Conservation (phyloP, 1,284 basidiomycete species). For the Coniferiporia sulphurascens region DNA sequence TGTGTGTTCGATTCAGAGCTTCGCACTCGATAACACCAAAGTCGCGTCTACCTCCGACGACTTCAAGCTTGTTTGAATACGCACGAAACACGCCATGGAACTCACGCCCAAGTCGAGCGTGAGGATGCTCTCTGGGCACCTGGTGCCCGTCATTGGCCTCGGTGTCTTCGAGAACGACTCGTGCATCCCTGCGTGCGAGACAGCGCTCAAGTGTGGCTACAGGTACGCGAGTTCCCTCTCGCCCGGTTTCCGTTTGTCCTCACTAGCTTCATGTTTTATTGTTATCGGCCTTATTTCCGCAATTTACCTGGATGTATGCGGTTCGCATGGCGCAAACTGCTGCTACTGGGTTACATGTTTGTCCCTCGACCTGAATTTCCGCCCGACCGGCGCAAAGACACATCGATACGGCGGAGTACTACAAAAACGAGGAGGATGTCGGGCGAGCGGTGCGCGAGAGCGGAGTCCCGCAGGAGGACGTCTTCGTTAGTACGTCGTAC, state of each 20-base stretch:
- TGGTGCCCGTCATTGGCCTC: constrained; percentile 44
- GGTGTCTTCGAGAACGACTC: constrained; percentile 44
- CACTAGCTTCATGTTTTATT: neutral
- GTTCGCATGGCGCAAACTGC: no score
- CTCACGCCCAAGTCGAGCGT: neutral
- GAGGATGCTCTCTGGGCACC: constrained; percentile 15
- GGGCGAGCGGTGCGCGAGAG: constrained; percentile 40
- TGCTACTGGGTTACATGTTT: no score
- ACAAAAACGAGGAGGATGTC: constrained; percentile 52
- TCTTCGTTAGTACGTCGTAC: constrained; percentile 41
- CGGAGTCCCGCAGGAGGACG: constrained; percentile 35
- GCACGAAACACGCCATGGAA: no score
- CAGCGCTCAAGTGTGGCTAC: constrained; percentile 44
- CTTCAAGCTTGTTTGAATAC: no score
- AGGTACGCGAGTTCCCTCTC: constrained; percentile 24
- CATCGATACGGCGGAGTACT: constrained; percentile 42
- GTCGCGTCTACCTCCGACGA: no score
- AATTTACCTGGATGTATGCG: neutral
- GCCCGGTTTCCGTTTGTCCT: no score
- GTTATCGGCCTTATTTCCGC: no score
- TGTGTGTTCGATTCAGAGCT: no score
- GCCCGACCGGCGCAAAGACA: constrained; percentile 24
- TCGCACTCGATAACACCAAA: no score
- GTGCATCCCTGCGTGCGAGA: constrained; percentile 34
- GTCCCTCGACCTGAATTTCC: no score